Percentiles rank a stretch among this genome's conserved stretches.
These are phyloP conservation scores for Rubia tinctorum DNA, from an alignment of 305 asterid genomes.

Conservation along the genomic window DNA sequence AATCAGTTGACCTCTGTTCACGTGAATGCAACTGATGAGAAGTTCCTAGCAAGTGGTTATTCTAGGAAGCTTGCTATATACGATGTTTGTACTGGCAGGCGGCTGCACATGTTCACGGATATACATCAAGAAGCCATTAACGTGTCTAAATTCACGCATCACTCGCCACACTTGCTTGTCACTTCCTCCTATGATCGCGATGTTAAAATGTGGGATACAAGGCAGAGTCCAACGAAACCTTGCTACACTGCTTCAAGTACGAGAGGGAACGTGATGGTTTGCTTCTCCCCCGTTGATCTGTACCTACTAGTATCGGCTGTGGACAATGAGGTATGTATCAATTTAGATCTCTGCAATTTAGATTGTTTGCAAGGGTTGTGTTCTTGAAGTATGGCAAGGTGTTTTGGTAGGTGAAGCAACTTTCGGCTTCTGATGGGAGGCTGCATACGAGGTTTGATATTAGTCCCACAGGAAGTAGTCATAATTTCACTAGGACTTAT, in stretches of 20 bases:
- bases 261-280: conserved; percentile 84
- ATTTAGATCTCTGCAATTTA: too few relatives aligned
- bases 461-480: conserved; percentile 55
- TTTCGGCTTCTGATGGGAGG: conserved; percentile 68
- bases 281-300: conserved; percentile 84
- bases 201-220: conserved; percentile 86
- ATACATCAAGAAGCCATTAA: conserved; percentile 79
- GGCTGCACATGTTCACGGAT: conserved; percentile 49
- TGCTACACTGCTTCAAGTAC: conserved; percentile 69
- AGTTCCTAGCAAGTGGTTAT: conserved; percentile 71
- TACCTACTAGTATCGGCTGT: conserved; percentile 75
- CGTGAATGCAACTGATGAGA: conserved; percentile 67
- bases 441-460: conserved; percentile 63
- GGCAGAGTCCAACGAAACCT: conserved; percentile 54
- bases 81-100: conserved; percentile 53
- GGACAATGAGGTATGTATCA: conserved; percentile 76
- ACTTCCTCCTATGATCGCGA: conserved; percentile 82
- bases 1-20: conserved; percentile 85
- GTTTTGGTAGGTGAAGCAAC: conserved; percentile 62
- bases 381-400: not conserved
- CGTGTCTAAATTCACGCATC: conserved; percentile 79
- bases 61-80: conserved; percentile 76
- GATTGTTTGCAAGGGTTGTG: too few relatives aligned
- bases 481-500: conserved; percentile 80
- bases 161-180: conserved; percentile 60